Conservation (phyloP, 805 yeast species). For the Zygoascus biomembranicola region DNA sequence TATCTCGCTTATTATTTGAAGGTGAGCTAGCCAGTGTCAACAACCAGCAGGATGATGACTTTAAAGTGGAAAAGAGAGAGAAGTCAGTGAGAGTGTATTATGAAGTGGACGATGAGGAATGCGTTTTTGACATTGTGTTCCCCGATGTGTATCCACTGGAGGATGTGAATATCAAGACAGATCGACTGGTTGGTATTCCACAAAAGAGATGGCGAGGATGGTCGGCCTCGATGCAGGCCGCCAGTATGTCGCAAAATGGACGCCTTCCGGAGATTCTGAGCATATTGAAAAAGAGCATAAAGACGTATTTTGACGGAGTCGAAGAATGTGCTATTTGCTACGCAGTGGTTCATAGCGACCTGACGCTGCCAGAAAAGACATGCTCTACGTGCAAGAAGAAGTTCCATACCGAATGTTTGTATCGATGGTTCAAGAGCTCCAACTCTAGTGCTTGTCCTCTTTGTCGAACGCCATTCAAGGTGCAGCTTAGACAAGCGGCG, state of each 20-base stretch:
- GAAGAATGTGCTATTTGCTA: conserved; percentile 98
- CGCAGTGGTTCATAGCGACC: conserved; percentile 82
- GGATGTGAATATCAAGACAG: conserved; percentile 67
- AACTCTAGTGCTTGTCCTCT: conserved; percentile 91
- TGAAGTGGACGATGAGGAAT: conserved; percentile 75
- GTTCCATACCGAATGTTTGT: conserved; percentile 92
- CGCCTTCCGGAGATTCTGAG: conserved; percentile 55
- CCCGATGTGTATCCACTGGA: conserved; percentile 75
- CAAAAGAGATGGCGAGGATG: conserved; percentile 93
- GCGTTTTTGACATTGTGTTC: conserved; percentile 68
- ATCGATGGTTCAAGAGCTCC: conserved; percentile 95
- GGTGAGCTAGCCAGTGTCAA: conserved; percentile 49
- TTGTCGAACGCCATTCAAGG: conserved; percentile 59
- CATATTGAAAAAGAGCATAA: conserved; percentile 64
- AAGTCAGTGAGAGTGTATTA: conserved; percentile 68
- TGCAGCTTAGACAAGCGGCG: conserved; percentile 11
- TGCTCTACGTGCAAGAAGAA: conserved; percentile 89
- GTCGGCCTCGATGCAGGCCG: conserved; percentile 83
- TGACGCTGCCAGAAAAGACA: conserved; percentile 77
- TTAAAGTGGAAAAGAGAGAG: background rate
- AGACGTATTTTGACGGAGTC: conserved; percentile 82
- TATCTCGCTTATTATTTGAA: conserved; percentile 58
- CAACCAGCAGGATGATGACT: conserved; percentile 41
- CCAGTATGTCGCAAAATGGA: conserved; percentile 51
- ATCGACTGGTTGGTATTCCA: conserved; percentile 75